These are phyloP conservation scores for Scheffersomyces quercinus DNA, from an alignment of 1,139 yeast genomes.

Conservation along the genomic window DNA sequence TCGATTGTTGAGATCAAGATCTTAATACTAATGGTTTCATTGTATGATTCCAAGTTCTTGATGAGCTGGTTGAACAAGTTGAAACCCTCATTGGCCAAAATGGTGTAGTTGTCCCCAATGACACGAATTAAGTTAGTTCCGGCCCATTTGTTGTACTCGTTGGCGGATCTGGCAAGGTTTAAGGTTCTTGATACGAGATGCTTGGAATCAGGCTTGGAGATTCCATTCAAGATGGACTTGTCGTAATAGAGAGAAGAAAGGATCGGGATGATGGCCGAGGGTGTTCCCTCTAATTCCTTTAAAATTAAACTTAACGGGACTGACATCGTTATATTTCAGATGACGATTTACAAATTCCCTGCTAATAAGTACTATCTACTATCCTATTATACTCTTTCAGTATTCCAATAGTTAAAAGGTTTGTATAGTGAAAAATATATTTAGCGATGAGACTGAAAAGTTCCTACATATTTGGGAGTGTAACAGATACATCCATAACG, in stretches of 20 bases:
- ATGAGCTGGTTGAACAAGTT: slow-evolving; percentile 56
- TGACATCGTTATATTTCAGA: slow-evolving; percentile 21
- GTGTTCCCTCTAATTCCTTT: slow-evolving; percentile 35
- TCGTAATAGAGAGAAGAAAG: slow-evolving; percentile 30
- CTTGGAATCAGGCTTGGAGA: slow-evolving; percentile 53
- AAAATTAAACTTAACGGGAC: slow-evolving; percentile 35
- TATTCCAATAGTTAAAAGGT: no score
- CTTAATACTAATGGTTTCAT: slow-evolving; percentile 38
- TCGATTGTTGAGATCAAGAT: slow-evolving; percentile 51
- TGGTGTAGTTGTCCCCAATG: slow-evolving; percentile 50
- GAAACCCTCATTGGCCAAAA: slow-evolving; percentile 61
- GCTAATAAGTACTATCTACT: no score
- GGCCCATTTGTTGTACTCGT: slow-evolving; percentile 57
- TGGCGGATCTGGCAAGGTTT: slow-evolving; percentile 53
- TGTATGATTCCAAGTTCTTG: slow-evolving; percentile 56
- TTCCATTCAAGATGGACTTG: slow-evolving; percentile 32
- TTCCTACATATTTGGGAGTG: no score
- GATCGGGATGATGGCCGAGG: slow-evolving; percentile 37
- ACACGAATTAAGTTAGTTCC: slow-evolving; percentile 59
- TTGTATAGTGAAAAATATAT: no score
- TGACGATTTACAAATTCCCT: no score
- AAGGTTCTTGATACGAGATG: slow-evolving; percentile 58
- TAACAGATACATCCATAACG: no score
- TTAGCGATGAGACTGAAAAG: no score
- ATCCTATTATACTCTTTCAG: no score